Conservation (phyloP, 2,329 filamentous ascomycete species). For the Arachnomyces sp. region DNA sequence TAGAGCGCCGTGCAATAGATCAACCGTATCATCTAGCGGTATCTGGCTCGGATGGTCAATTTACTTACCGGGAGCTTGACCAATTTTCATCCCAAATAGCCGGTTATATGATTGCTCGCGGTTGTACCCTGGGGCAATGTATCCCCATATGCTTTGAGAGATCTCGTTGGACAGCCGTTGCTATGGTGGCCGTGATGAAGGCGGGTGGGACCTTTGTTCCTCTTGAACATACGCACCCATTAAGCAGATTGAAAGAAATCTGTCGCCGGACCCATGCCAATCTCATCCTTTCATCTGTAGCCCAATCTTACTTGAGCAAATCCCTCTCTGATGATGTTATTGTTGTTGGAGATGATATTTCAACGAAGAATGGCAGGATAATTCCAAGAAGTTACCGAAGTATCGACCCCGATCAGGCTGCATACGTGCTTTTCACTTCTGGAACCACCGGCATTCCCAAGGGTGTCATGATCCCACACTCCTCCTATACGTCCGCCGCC, state of each 20-base stretch:
- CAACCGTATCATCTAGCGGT: slow-evolving; percentile 25
- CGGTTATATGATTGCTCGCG: slow-evolving; percentile 21
- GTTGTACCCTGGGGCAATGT: slow-evolving; percentile 15
- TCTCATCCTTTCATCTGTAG: slow-evolving; percentile 27
- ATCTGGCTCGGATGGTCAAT: slow-evolving; percentile 28
- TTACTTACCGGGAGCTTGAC: slow-evolving; percentile 27
- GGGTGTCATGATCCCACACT: slow-evolving; percentile 31
- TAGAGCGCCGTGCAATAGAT: slow-evolving; percentile 19
- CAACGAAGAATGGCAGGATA: slow-evolving; percentile 12
- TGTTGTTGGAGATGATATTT: slow-evolving; percentile 26
- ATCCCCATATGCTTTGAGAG: slow-evolving; percentile 23
- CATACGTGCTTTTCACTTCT: slow-evolving; percentile 32
- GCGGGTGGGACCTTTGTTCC: slow-evolving; percentile 26
- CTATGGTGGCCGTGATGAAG: slow-evolving; percentile 24
- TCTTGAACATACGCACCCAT: not conserved
- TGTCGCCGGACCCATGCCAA: slow-evolving; percentile 23
- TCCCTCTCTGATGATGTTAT: slow-evolving; percentile 24
- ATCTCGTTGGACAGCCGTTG: slow-evolving; percentile 23
- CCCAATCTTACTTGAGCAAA: slow-evolving; percentile 23
- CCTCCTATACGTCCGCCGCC: slow-evolving; percentile 23
- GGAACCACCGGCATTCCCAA: slow-evolving; percentile 32
- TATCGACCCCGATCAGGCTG: slow-evolving; percentile 14
- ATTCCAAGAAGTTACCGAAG: slow-evolving; percentile 19
- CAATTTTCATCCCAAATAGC: slow-evolving; percentile 26
- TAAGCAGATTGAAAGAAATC: not conserved